Evolutionary conservation across 208 protist genomes (phyloP).

Genomic region (Polymyxa betae): DNA sequence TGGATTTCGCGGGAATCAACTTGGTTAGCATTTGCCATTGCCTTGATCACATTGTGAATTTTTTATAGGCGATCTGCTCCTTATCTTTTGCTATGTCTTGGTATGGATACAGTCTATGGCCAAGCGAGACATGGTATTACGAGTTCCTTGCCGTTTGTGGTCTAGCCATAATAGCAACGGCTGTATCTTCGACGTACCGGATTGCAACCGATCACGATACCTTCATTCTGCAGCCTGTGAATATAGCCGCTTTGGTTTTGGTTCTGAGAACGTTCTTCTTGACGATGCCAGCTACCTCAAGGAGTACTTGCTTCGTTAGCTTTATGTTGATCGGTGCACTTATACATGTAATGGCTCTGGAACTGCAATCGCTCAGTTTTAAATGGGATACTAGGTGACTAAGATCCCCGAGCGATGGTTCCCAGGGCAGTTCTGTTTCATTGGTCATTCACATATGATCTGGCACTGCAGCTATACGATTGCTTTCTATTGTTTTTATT

Average conservation of each 20-base stretch:
- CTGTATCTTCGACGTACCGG: not conserved
- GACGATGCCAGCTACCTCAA: not conserved
- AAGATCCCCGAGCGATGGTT: conserved; percentile 50
- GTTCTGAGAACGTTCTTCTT: conserved; percentile 7
- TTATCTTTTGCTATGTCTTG: conserved; percentile 38
- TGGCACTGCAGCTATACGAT: conserved; percentile 45
- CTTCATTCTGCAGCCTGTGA: conserved; percentile 15
- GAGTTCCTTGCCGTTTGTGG: not conserved
- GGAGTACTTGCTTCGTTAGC: conserved; percentile 24
- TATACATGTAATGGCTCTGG: not conserved
- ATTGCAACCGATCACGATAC: conserved; percentile 14
- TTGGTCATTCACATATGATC: conserved; percentile 53
- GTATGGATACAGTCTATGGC: not conserved
- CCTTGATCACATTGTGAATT: not conserved
- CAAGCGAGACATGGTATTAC: not conserved
- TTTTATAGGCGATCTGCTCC: not conserved
- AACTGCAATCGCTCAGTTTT: not conserved
- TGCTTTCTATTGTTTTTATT: conserved; percentile 36
- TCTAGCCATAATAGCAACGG: not conserved
- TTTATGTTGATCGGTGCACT: conserved; percentile 24
- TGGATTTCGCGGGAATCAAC: conserved; percentile 47
- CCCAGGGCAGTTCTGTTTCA: conserved; percentile 20
- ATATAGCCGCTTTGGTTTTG: not conserved
- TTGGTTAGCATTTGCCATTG: not conserved
- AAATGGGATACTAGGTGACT: not conserved